Base-by-base conservation (phyloP, 129 eudicot genomes). In the Saposhnikovia divaricata region DNA sequence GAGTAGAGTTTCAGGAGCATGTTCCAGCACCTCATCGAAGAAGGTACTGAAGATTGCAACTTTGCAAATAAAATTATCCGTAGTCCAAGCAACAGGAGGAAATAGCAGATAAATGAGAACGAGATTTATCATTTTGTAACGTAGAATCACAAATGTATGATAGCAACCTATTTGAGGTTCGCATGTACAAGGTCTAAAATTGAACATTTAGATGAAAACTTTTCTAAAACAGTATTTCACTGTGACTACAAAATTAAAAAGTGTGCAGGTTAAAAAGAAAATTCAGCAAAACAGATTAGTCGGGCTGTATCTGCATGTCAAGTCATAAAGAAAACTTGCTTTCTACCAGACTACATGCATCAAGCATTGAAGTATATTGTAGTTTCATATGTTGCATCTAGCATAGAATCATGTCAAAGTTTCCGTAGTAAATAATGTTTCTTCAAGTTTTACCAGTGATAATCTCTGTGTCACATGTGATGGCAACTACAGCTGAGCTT, bases 381-480 rank as follows among this genome's bases (percentile, higher is more conserved):
- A 59, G n/a, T 9, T 23, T 59, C 11, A 9, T 31, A 61, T 25
- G 69, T 61, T n/a, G 34, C 69, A 61, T n/a, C 69, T 37, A 38
- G 34, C 34, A 72, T 39, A 16, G 8, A 42, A 37, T 39, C 8
- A 72, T 39, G 31, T 72, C 27, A 72, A 72, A 72, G 27, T 40
- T 72, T 40, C 15, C 12, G 66, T 13, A 57, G 28, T 57, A 61
- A n/a, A 25, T n/a, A 61, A 61, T 61, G 69, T 21, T 61, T 61
- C 27, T 61, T 61, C 34, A 61, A 61, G 37, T 61, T 80, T 88
- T 87, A 91, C 99, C 99, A 4, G 99, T 96, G 80, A 96, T 89
- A 77, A 96, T 88, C 84, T 96, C 99, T 57, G 82, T 90, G 82
- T 96, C 93, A 80, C 84, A 80, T 6, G 98, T 92, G 77, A 96